Evolutionary conservation across 768 basidiomycete species (phyloP).

Genomic region (Dentipellis sp.): DNA sequence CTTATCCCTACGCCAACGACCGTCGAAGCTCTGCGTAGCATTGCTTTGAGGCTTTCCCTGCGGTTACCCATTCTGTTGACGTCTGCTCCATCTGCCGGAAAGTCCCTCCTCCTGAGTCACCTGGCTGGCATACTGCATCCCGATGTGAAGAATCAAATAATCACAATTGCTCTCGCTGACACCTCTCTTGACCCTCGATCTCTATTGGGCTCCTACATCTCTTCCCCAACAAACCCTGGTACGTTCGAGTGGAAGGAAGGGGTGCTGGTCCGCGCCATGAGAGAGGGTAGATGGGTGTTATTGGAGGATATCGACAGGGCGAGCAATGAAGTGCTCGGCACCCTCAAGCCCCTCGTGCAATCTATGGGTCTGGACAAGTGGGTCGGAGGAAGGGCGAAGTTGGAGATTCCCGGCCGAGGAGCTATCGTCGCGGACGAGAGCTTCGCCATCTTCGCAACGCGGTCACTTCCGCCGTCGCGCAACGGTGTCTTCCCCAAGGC

Average conservation of each 20-base stretch:
- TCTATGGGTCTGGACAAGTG: slow-evolving; percentile 59
- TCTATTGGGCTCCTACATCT: slow-evolving; percentile 86
- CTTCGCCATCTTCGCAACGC: slow-evolving; percentile 86
- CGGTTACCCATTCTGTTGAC: slow-evolving; percentile 76
- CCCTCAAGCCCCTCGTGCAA: slow-evolving; percentile 78
- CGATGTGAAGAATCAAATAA: slow-evolving; percentile 51
- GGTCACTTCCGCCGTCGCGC: slow-evolving; percentile 48
- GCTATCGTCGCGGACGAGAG: slow-evolving; percentile 64
- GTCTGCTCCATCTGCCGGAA: slow-evolving; percentile 83
- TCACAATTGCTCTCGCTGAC: slow-evolving; percentile 87
- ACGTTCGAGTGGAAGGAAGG: slow-evolving; percentile 97
- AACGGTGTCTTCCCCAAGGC: slow-evolving; percentile 43
- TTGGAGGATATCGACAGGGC: slow-evolving; percentile 90
- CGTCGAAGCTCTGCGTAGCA: slow-evolving; percentile 42
- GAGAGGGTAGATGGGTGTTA: slow-evolving; percentile 87
- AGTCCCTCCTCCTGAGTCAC: slow-evolving; percentile 69
- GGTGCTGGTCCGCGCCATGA: slow-evolving; percentile 80
- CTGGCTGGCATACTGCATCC: slow-evolving; percentile 64
- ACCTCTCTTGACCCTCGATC: slow-evolving; percentile 93
- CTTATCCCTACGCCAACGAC: slow-evolving; percentile 62
- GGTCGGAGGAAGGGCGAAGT: slow-evolving; percentile 60
- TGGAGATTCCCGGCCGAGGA: slow-evolving; percentile 71
- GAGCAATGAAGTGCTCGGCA: slow-evolving; percentile 80
- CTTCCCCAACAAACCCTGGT: slow-evolving; percentile 74
- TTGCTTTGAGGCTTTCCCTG: slow-evolving; percentile 58